phyloP scores from a whole-genome alignment of 805 yeast genomes.

The Wickerhamomyces sydowiorum region DNA sequence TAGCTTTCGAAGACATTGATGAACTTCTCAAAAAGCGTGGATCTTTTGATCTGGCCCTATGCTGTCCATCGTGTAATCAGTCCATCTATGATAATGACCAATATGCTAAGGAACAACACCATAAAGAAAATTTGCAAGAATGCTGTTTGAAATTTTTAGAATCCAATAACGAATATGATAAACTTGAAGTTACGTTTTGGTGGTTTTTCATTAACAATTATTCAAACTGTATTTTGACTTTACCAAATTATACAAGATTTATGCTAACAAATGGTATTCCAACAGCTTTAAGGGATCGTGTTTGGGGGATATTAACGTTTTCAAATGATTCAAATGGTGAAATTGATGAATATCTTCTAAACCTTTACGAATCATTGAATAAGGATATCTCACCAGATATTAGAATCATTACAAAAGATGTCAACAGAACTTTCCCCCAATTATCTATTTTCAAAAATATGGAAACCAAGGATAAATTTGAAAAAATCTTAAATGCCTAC shows the following conservation, averaged over 20 bases:
- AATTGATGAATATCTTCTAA: conserved; percentile 20
- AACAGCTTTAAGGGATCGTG: conserved; percentile 32
- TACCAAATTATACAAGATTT: conserved; percentile 43
- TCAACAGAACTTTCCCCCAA: conserved; percentile 54
- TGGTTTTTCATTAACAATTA: conserved; percentile 37
- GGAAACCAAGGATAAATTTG: conserved; percentile 36
- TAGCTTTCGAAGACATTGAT: conserved; percentile 15
- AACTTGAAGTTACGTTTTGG: conserved; percentile 38
- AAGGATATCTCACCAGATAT: conserved; percentile 37
- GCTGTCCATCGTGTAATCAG: conserved; percentile 22
- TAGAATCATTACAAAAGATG: conserved; percentile 47
- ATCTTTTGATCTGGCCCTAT: conserved; percentile 16
- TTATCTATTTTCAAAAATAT: conserved; percentile 40
- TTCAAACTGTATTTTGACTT: conserved; percentile 36
- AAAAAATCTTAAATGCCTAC: conserved; percentile 53
- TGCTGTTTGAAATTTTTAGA: conserved; percentile 18
- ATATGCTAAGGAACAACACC: conserved; percentile 11
- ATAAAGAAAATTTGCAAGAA: conserved; percentile 7
- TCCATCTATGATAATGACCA: conserved; percentile 19
- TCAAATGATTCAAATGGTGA: conserved; percentile 17
- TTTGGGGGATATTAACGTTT: conserved; percentile 34
- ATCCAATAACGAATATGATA: conserved; percentile 5
- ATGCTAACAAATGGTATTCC: conserved; percentile 38
- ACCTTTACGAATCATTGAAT: conserved; percentile 31
- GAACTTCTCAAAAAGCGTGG: conserved; percentile 17